Conservation (phyloP, 768 basidiomycete species). For the Naganishia friedmannii region DNA sequence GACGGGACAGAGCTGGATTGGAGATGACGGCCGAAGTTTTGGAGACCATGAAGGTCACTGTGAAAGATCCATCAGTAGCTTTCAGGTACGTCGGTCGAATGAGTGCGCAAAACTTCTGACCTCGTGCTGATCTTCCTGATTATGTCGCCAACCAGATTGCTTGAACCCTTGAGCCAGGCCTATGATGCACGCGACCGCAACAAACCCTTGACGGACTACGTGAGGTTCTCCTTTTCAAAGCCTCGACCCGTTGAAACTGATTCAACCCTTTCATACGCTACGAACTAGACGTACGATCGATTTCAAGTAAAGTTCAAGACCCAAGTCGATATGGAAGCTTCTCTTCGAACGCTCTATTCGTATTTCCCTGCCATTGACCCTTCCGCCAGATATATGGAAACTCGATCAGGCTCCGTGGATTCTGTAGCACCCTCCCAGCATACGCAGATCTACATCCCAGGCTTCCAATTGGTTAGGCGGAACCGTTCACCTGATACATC, state of each 20-base stretch:
- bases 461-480: neutral
- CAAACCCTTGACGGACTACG: neutral
- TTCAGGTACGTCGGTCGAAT: neutral
- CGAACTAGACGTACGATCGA: neutral
- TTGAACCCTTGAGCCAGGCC: neutral
- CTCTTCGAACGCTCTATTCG: slow-evolving; percentile 1
- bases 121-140: neutral
- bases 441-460: neutral
- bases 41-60: slow-evolving; percentile 10
- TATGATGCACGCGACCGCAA: neutral
- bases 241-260: neutral
- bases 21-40: neutral
- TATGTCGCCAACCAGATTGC: neutral
- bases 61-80: neutral
- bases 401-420: neutral
- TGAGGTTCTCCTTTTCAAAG: neutral
- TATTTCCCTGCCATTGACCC: neutral
- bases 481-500: neutral
- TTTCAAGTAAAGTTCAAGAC: slow-evolving; percentile 4
- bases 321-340: neutral
- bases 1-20: neutral
- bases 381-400: neutral
- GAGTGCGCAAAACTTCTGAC: no score
- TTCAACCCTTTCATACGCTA: neutral
- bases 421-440: neutral